These are phyloP conservation scores for Melanopsichium pennsylvanicum DNA, from an alignment of 1,284 basidiomycete genomes.

Conservation along the genomic window DNA sequence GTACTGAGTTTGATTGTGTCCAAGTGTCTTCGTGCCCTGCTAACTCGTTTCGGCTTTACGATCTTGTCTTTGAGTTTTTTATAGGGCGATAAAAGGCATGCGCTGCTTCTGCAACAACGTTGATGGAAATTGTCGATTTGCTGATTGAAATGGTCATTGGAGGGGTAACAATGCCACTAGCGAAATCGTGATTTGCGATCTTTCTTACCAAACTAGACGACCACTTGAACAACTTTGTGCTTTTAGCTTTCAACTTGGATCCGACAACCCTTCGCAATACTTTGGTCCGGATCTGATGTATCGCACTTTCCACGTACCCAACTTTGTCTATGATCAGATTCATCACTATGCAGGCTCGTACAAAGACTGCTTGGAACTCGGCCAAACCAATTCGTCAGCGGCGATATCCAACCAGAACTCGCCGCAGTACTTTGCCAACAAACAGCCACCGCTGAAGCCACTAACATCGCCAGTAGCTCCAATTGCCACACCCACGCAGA, in stretches of 20 bases:
- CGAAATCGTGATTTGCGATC: constrained; percentile 67
- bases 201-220: constrained; percentile 40
- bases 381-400: constrained; percentile 62
- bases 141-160: constrained; percentile 68
- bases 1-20: no score
- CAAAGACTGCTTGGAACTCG: constrained; percentile 64
- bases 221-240: constrained; percentile 58
- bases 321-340: constrained; percentile 61
- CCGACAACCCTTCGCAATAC: constrained; percentile 51
- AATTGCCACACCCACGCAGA: constrained; percentile 47
- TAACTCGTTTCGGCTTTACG: not conserved
- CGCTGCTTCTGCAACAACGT: constrained; percentile 66
- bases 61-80: not conserved
- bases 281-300: constrained; percentile 67
- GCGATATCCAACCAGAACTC: constrained; percentile 66
- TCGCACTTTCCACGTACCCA: constrained; percentile 66
- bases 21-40: no score
- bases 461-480: no score
- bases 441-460: no score
- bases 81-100: constrained; percentile 35
- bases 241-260: constrained; percentile 64
- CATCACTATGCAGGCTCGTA: constrained; percentile 66
- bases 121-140: constrained; percentile 65
- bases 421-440: constrained; percentile 67
- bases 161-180: constrained; percentile 67